phyloP scores from a whole-genome alignment of 1,139 yeast species.

The Hemisphaericaspora xylanilytica region DNA sequence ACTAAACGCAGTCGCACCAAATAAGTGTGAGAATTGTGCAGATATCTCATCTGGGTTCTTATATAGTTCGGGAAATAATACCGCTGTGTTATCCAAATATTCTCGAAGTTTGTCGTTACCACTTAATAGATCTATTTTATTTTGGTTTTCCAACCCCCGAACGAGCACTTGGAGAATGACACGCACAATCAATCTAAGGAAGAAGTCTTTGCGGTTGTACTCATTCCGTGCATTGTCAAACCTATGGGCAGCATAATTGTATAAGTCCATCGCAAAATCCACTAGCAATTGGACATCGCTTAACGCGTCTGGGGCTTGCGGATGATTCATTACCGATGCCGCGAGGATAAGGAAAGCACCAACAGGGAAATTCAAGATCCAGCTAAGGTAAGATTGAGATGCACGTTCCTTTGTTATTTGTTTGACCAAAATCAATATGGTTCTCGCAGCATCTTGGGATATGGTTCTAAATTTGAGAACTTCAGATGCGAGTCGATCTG shows the following conservation, averaged over 20 bases:
- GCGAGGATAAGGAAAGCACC: constrained; percentile 34
- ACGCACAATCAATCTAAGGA: constrained; percentile 21
- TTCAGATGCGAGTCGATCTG: constrained; percentile 16
- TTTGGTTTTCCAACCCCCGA: constrained; percentile 16
- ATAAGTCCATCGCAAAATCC: constrained; percentile 26
- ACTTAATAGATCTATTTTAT: constrained; percentile 10
- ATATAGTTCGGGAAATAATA: constrained; percentile 27
- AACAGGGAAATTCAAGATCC: constrained; percentile 35
- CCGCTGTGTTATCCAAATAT: constrained; percentile 24
- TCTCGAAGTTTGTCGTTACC: constrained; percentile 16
- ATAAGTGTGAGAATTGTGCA: constrained; percentile 13
- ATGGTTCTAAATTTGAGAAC: constrained; percentile 22
- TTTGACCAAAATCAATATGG: constrained; percentile 27
- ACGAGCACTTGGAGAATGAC: constrained; percentile 24
- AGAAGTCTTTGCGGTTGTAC: constrained; percentile 13
- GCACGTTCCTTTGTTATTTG: constrained; percentile 20
- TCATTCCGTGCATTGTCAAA: not conserved
- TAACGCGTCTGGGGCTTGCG: constrained; percentile 26
- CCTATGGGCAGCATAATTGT: constrained; percentile 8
- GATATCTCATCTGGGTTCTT: constrained; percentile 10
- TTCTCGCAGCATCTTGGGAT: constrained; percentile 35
- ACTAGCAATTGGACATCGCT: constrained; percentile 32
- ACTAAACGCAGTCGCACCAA: constrained; percentile 18
- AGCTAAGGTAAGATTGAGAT: constrained; percentile 28
- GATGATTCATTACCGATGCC: constrained; percentile 33